These are phyloP conservation scores for Schizosaccharomyces versatilis DNA, from an alignment of 1,139 yeast genomes.

Conservation along the genomic window DNA sequence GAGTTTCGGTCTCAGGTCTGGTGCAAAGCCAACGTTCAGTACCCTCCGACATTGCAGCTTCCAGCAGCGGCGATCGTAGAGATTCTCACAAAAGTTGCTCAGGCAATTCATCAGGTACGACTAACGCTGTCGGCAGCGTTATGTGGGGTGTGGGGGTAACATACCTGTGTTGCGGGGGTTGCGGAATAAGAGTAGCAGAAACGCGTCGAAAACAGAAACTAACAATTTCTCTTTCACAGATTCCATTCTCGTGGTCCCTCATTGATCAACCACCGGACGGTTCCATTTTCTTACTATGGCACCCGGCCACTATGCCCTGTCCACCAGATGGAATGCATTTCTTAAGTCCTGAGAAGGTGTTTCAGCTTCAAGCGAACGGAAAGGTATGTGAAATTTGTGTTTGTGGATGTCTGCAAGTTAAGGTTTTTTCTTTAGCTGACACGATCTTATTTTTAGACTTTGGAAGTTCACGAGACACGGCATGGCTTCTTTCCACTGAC, in stretches of 20 bases:
- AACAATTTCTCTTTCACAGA: slow-evolving; percentile 3
- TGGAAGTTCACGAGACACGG: slow-evolving; percentile 11
- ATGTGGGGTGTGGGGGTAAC: too few species aligned
- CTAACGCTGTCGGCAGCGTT: too few species aligned
- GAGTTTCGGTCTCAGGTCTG: slow-evolving; percentile 4
- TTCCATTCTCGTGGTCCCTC: slow-evolving; percentile 10
- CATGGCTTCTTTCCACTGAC: slow-evolving; percentile 10
- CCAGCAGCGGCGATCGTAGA: slow-evolving; percentile 10
- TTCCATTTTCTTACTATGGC: slow-evolving; percentile 8
- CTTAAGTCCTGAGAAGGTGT: slow-evolving; percentile 10
- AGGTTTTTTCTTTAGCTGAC: too few species aligned
- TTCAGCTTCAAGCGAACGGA: slow-evolving; percentile 8
- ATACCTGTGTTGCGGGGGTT: too few species aligned
- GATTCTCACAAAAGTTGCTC: slow-evolving; percentile 10
- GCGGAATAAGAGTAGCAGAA: too few species aligned
- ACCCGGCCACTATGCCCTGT: slow-evolving; percentile 3
- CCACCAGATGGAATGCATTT: slow-evolving; percentile 12
- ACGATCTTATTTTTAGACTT: not conserved
- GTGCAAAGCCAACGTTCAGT: slow-evolving; percentile 10
- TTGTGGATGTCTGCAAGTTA: not conserved
- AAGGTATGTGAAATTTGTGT: not conserved
- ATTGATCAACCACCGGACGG: slow-evolving; percentile 11
- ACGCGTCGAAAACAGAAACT: not conserved
- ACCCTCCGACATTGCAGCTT: slow-evolving; percentile 8
- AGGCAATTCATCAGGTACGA: slow-evolving; percentile 1